A percentile compares a stretch with the other conserved stretches of the same genome.
These are phyloP conservation scores for Exobasidium cylindrosporum DNA, from an alignment of 1,284 basidiomycete genomes.

Conservation along the genomic window DNA sequence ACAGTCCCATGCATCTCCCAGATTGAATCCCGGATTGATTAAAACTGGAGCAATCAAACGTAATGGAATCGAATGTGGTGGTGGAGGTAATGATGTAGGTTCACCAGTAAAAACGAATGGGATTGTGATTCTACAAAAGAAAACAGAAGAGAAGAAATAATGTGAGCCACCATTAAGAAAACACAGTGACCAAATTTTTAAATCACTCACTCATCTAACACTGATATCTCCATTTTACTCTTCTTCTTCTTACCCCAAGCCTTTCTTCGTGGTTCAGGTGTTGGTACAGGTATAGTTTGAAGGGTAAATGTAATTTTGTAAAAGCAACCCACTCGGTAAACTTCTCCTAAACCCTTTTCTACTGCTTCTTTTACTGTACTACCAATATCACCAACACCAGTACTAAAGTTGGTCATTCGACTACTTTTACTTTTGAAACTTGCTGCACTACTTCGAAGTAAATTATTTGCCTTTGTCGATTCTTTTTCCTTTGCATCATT, in stretches of 20 bases:
- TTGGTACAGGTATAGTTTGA: slow-evolving; percentile 14
- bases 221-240: slow-evolving; percentile 11
- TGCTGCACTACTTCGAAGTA: slow-evolving; percentile 4
- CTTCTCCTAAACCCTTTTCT: slow-evolving; percentile 39
- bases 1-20: slow-evolving; percentile 38
- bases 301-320: slow-evolving; percentile 38
- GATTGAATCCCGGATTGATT: slow-evolving; percentile 17
- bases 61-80: slow-evolving; percentile 23
- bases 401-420: slow-evolving; percentile 8
- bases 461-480: slow-evolving; percentile 22
- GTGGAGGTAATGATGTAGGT: slow-evolving; percentile 30
- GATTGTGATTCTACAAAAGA: too few relatives aligned
- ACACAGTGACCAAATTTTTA: too few relatives aligned
- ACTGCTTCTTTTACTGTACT: slow-evolving; percentile 17
- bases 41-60: slow-evolving; percentile 10
- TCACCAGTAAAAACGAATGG: slow-evolving; percentile 50
- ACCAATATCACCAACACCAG: background rate
- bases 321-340: slow-evolving; percentile 47
- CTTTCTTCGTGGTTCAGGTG: background rate
- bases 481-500: slow-evolving; percentile 27
- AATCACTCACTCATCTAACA: background rate
- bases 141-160: slow-evolving; percentile 11
- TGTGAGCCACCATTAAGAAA: background rate
- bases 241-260: slow-evolving; percentile 15
- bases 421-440: slow-evolving; percentile 9